Evolutionary conservation across 75 land plant genomes (phyloP).

Genomic region (Isoetes taiwanensis): DNA sequence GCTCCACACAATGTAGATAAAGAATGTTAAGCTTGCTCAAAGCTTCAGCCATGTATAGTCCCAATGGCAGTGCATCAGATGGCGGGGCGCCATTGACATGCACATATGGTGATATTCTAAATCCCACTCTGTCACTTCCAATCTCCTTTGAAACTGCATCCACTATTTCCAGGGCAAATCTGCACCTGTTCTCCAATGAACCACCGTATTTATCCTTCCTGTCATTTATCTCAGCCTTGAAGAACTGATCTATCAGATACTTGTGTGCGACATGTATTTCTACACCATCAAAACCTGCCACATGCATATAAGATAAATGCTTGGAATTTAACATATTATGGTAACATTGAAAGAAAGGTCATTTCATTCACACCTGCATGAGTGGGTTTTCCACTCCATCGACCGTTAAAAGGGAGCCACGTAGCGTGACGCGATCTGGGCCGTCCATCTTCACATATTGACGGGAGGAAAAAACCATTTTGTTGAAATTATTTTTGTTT

Average conservation of each 20-base stretch:
- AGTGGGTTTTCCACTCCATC: no score
- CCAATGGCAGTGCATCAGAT: not conserved
- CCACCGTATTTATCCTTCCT: slow-evolving; percentile 34
- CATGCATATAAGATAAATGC: no score
- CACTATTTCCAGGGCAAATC: slow-evolving; percentile 23
- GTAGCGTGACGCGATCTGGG: no score
- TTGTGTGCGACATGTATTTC: slow-evolving; percentile 37
- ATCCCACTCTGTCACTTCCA: slow-evolving; percentile 10
- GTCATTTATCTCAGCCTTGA: slow-evolving; percentile 27
- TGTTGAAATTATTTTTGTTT: no score
- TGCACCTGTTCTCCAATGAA: slow-evolving; percentile 35
- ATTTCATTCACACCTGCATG: no score
- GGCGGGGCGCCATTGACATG: not conserved
- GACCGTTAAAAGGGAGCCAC: no score
- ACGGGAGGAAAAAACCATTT: no score
- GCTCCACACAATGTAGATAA: not conserved
- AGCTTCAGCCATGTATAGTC: not conserved
- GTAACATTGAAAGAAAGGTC: no score
- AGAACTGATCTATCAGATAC: slow-evolving; percentile 32
- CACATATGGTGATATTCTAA: slow-evolving; percentile 11
- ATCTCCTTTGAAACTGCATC: slow-evolving; percentile 22
- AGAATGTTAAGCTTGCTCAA: not conserved
- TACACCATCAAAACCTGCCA: slow-evolving; percentile 27
- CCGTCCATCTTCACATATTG: no score
- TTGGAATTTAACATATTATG: no score